Conservation (phyloP, 768 basidiomycete genomes). For the Boletus sp. region DNA sequence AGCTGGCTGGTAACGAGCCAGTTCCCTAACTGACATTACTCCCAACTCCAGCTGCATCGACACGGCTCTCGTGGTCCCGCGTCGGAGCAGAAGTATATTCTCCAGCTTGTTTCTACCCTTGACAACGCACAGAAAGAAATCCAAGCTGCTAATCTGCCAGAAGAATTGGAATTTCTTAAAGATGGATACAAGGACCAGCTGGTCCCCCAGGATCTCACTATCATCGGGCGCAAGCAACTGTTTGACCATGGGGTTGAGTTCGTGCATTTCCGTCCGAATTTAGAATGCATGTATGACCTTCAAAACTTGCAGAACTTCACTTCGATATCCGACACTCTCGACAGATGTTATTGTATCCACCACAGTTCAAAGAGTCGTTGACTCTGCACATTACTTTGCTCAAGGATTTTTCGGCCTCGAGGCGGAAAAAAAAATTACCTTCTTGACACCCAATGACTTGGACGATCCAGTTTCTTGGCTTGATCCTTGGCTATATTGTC, state of each 20-base stretch:
- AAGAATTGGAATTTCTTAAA: constrained; percentile 36
- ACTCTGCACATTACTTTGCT: constrained; percentile 41
- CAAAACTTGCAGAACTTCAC: constrained; percentile 12
- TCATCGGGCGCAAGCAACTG: constrained; percentile 36
- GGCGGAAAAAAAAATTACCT: constrained; percentile 21
- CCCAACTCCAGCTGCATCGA: constrained; percentile 34
- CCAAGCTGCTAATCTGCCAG: constrained; percentile 30
- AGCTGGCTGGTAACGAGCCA: neutral
- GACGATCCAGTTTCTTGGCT: constrained; percentile 38
- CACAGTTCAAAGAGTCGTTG: constrained; percentile 29
- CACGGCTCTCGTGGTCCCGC: constrained; percentile 42
- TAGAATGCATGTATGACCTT: neutral
- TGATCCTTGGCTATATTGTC: constrained; percentile 38
- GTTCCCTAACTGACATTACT: neutral
- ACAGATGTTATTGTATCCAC: constrained; percentile 16
- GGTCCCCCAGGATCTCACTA: constrained; percentile 36
- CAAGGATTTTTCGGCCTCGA: constrained; percentile 38
- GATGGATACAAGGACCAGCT: constrained; percentile 35
- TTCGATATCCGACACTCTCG: constrained; percentile 20
- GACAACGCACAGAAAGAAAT: constrained; percentile 21
- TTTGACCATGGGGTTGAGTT: constrained; percentile 42
- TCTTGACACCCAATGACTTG: constrained; percentile 34
- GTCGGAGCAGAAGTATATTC: constrained; percentile 28
- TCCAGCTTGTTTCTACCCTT: constrained; percentile 33
- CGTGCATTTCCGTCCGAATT: constrained; percentile 1